Evolutionary conservation across 371 early-diverging fungal species (phyloP).

Genomic region (Batrachochytrium dendrobatidis): DNA sequence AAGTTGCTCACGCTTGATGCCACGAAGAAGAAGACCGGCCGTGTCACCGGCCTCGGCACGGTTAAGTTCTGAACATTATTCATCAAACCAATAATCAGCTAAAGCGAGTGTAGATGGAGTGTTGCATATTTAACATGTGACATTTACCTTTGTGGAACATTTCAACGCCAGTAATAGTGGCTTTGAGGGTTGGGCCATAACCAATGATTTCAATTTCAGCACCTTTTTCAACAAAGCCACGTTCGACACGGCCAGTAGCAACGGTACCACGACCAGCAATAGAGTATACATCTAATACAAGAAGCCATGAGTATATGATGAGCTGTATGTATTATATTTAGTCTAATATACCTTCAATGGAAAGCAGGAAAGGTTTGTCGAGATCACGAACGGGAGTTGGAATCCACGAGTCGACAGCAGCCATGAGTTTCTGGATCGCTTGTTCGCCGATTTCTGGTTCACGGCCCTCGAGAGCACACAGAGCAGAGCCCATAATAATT

Average conservation of each 20-base stretch:
- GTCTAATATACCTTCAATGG: conserved; percentile 67
- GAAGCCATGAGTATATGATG: neutral
- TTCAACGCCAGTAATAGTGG: conserved; percentile 92
- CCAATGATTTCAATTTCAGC: conserved; percentile 95
- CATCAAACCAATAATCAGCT: neutral
- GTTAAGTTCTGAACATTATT: conserved; percentile 73
- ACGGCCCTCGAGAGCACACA: conserved; percentile 90
- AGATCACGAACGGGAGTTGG: conserved; percentile 90
- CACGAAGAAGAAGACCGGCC: conserved; percentile 94
- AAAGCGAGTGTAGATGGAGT: neutral
- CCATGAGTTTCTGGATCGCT: conserved; percentile 84
- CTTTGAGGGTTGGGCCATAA: conserved; percentile 79
- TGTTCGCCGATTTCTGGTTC: conserved; percentile 87
- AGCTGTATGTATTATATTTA: too few species aligned
- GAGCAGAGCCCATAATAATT: conserved; percentile 91
- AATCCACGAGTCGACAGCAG: conserved; percentile 87
- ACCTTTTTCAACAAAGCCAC: conserved; percentile 91
- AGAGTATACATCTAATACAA: conserved; percentile 76
- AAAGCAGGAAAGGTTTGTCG: conserved; percentile 98
- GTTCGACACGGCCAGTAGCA: conserved; percentile 95
- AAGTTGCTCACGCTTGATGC: conserved; percentile 94
- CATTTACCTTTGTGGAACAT: conserved; percentile 99
- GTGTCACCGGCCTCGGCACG: conserved; percentile 97
- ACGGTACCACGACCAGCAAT: conserved; percentile 99
- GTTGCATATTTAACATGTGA: conserved; percentile 35